Evolutionary conservation across 108 stramenopile genomes (phyloP).

Genomic region (Nitzschia palea): DNA sequence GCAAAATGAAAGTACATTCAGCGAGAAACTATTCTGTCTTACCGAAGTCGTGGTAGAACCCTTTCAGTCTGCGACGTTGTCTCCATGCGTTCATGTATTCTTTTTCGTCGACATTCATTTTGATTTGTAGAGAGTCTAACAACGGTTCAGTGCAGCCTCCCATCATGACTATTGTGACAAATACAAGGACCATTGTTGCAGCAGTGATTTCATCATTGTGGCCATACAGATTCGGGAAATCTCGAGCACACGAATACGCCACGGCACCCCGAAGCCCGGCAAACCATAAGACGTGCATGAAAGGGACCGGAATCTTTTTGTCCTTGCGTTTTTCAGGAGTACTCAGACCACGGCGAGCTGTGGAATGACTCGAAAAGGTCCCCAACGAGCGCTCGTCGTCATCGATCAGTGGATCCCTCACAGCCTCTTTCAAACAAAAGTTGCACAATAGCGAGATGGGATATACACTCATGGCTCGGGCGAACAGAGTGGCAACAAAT

Average conservation of each 20-base stretch:
- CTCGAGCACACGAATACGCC: conserved; percentile 67
- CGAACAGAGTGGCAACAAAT: conserved; percentile 56
- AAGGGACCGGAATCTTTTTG: conserved; percentile 35
- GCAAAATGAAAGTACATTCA: neutral
- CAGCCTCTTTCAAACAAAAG: conserved; percentile 12
- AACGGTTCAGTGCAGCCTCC: conserved; percentile 49
- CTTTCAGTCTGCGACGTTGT: conserved; percentile 20
- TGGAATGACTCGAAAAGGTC: neutral
- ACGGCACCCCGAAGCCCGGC: conserved; percentile 76
- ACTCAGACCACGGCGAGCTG: neutral
- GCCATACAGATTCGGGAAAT: conserved; percentile 56
- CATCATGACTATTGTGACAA: conserved; percentile 55
- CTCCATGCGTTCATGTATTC: conserved; percentile 52
- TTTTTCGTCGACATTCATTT: conserved; percentile 52
- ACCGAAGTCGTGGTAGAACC: conserved; percentile 42
- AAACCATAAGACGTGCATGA: conserved; percentile 77
- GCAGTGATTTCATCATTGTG: conserved; percentile 44
- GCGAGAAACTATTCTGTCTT: conserved; percentile 6
- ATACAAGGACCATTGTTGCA: conserved; percentile 58
- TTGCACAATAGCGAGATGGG: conserved; percentile 50
- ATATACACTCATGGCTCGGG: conserved; percentile 65
- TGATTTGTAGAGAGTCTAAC: conserved; percentile 42
- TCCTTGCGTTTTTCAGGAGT: conserved; percentile 35
- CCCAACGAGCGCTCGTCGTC: conserved; percentile 7
- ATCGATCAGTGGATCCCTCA: neutral